Percentiles rank a stretch among this genome's conserved stretches.
Evolutionary conservation across 306 rosid genomes (phyloP).

Genomic region (Rosa multiflora): DNA sequence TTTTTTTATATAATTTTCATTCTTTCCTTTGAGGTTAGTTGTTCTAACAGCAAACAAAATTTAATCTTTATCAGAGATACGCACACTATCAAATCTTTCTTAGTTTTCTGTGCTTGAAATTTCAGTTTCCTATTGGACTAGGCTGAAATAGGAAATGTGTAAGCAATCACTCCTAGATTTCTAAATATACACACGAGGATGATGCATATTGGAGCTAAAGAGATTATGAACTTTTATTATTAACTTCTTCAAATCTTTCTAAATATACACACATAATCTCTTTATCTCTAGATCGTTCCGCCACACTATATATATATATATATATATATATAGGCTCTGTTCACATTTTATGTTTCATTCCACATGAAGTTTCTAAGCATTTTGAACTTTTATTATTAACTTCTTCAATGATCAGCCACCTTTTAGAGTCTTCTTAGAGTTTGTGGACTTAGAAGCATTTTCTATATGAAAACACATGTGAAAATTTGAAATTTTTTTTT

Average conservation of each 20-base stretch:
- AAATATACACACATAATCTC: no score
- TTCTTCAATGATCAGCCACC: background rate
- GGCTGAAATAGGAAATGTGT: conserved; percentile 8
- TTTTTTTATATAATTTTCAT: background rate
- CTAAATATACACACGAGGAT: no score
- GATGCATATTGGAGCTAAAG: no score
- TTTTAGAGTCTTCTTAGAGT: background rate
- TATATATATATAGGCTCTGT: background rate
- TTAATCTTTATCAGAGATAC: background rate
- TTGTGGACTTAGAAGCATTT: background rate
- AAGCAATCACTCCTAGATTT: no score
- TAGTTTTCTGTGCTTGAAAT: conserved; percentile 31
- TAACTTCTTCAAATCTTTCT: no score
- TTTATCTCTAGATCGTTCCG: no score
- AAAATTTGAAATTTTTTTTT: no score
- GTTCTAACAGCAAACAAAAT: conserved; percentile 4
- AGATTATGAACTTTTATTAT: no score
- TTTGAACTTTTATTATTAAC: background rate
- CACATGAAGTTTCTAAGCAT: background rate
- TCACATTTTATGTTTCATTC: background rate
- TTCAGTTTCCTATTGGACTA: conserved; percentile 89
- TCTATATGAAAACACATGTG: background rate
- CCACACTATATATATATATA: no score
- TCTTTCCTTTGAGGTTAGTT: conserved; percentile 1
- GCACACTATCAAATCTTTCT: conserved; percentile 14